Evolutionary conservation across 2,329 filamentous ascomycete genomes (phyloP), one percentile per base, ranked within the genome.

Genomic region (Ophiostoma sp.): DNA sequence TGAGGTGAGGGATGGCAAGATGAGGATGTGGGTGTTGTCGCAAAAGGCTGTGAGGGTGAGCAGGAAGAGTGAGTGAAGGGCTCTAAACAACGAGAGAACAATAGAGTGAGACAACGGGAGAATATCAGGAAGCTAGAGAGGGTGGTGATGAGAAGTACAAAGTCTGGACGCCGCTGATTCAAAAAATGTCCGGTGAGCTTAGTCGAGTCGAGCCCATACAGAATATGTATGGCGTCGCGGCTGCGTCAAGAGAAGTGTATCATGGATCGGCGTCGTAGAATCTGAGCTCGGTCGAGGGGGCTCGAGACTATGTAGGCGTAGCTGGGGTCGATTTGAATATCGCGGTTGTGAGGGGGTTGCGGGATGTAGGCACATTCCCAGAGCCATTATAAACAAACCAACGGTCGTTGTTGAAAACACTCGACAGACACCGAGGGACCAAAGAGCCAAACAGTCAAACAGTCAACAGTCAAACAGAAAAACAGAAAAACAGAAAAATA

Each of bases 191-290:
- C 35, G 57, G 27, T 15, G 27, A 62, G 57, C 57, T 62, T 33
- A n/a, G 57, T 48, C 27, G 11, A 57, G 52, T 57, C 52, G n/a
- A 57, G 52, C 52, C n/a, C 23, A 35, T 31, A 31, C 27, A 31
- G 27, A 31, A 31, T 27, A 17, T 27, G 11, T 62, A 11, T 62
- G 57, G 27, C 15, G 27, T 35, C 57, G 10, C 57, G 52, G 52
- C 10, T 62, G 57, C 57, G 57, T 62, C 57, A 62, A 62, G 27
- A 57, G 44, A 57, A 23, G 52, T 48, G 44, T 48, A 48, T 48
- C 44, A 48, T 48, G 44, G 17, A 48, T 48, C 44, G 17, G 44
- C 31, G 52, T 57, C n/a, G 31, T 8, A 57, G 52, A 41, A 11
- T n/a, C 17, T 52, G n/a, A 62, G 27, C 27, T 62, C 57, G 27